Evolutionary conservation across 2,329 filamentous ascomycete species (phyloP).

Genomic region (Lecanicillium sp.): DNA sequence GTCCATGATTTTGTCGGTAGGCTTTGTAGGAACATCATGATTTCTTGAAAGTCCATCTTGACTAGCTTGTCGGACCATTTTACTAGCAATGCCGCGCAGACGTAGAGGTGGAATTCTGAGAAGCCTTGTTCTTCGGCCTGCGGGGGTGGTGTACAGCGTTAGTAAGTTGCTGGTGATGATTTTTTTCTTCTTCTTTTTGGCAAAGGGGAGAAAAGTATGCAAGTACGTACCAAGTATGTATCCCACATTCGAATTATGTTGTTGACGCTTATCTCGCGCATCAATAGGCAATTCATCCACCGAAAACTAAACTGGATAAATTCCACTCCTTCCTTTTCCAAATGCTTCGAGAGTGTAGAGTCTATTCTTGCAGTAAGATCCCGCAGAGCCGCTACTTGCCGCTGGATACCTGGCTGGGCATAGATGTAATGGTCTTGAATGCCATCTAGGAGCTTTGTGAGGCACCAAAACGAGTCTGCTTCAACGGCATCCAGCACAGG

Average conservation of each 20-base stretch:
- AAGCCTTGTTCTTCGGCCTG: constrained; percentile 98
- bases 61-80: constrained; percentile 95
- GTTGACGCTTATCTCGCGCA: constrained; percentile 93
- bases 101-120: constrained; percentile 95
- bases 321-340: constrained; percentile 86
- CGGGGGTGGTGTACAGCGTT: constrained; percentile 10
- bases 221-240: constrained; percentile 81
- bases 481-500: constrained; percentile 93
- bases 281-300: constrained; percentile 99
- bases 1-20: constrained; percentile 91
- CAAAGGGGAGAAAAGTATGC: too few relatives aligned
- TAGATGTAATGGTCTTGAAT: constrained; percentile 99
- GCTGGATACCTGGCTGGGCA: constrained; percentile 91
- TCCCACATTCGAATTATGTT: constrained; percentile 99
- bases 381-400: constrained; percentile 80
- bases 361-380: constrained; percentile 92
- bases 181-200: too few relatives aligned
- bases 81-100: constrained; percentile 93
- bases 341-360: constrained; percentile 70
- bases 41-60: constrained; percentile 96
- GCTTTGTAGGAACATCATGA: constrained; percentile 98
- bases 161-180: too few relatives aligned
- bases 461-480: constrained; percentile 96
- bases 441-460: constrained; percentile 95
- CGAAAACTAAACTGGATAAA: constrained; percentile 99